Evolutionary conservation across 1,284 basidiomycete genomes (phyloP), one percentile per base, ranked within the genome.

Genomic region (Cryptococcus sp.): DNA sequence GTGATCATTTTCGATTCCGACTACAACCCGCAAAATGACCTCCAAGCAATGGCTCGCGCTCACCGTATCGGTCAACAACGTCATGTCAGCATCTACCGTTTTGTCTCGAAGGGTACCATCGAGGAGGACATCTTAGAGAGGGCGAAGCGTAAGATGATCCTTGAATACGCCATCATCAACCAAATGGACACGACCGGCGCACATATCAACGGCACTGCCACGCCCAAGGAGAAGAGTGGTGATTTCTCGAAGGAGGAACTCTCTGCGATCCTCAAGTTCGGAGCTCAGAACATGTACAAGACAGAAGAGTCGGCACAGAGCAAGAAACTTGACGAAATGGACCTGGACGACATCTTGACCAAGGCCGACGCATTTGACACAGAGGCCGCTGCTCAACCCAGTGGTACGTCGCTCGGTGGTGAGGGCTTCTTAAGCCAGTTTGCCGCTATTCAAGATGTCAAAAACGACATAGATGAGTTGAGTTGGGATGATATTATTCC

Each of bases 401-500:
- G 84, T 45, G 87, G 85, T 37, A 91, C 93, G 34, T 98, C 95
- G 3, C 85, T 97, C 17, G 96, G 96, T 78, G 95, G 96, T 57
- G 93, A 98, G 80, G 88, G 88, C 57, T 99, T 99, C 86, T 83
- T 99, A 60, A 87, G 94, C 40, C 89, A 91, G 70, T 96, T 99
- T 74, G 94, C 93, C 5, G 89, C 90, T 53, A 91, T 99, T 64
- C 95, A 93, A 77, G 96, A 99, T 78, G 88, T 99, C 73, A 98
- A 98, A 83, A 93, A 94, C 72, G 74, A 74, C 54, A 57, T 63
- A 15, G 67, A 69, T 29, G 93, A 96, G 78, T 90, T 98, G 83
- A 91, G 81, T 73, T 99, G 96, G 96, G 96, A 99, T 74, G 96
- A 99, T 67, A 99, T 99, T 74, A 99, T 99, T 67, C 96, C 96